Base-by-base conservation (phyloP, 768 basidiomycete genomes). In the Exsudoporus frostii region DNA sequence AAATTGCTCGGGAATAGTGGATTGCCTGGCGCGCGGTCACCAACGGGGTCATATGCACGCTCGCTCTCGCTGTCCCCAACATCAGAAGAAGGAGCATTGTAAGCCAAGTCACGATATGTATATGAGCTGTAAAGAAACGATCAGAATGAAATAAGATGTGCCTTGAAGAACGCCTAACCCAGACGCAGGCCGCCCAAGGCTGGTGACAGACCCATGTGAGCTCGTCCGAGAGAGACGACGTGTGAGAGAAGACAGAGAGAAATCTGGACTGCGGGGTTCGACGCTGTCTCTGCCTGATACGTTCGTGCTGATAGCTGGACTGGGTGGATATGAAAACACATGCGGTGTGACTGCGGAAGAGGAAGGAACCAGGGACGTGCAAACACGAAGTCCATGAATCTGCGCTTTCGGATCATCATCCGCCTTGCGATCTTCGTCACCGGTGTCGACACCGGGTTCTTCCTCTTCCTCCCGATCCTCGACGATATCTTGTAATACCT, bases 1-100 rank as follows among this genome's bases (percentile, higher is more conserved):
- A 92, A 95, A 64, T 81, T 89, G 58, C 82, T 86, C 4, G 89
- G 88, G 73, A 95, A 95, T 7, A 92, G 71, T 14, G 90, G 91
- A 58, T 84, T 80, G 0, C 89, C 91, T 2, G 86, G 83, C 1
- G 74, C 76, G 6, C 89, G 77, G 58, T 90, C 88, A 9, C 78
- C 80, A n/a, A 80, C 71, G 4, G 76, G 69, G 63, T 82, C 73
- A 61, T 83, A 80, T 13, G 68, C 63, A 11, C 55, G 62, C n/a
- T 69, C 67, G 38, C 51, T 61, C 38, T 67, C 69, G 19, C 27
- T 59, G 43, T 69, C 69, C 41, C 67, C 67, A 0, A 51, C 36
- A 36, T 66, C 66, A 3, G 64, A 65, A 37, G 55, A 54, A 22
- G 54, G n/a, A 27, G 42, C 50, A 36, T 38, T 53, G 29, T 48